phyloP scores from a whole-genome alignment of 2,329 filamentous ascomycete genomes.

The Beauveria pseudobassiana region DNA sequence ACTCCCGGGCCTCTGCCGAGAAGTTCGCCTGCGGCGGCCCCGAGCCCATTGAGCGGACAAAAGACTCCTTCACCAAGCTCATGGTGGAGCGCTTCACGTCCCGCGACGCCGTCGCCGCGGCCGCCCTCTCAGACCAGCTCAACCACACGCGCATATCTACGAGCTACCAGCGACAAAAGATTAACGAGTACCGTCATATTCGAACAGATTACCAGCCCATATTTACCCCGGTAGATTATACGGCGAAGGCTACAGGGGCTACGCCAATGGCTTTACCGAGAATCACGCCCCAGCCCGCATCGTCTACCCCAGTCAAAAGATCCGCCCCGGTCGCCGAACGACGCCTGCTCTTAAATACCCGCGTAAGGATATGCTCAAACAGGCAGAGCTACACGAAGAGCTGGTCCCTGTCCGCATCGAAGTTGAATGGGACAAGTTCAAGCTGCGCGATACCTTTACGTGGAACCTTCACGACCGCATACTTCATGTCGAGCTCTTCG shows the following conservation, averaged over 20 bases:
- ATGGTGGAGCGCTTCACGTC: conserved; percentile 47
- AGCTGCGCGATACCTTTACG: conserved; percentile 93
- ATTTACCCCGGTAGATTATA: conserved; percentile 52
- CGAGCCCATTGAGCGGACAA: conserved; percentile 41
- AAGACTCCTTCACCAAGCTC: conserved; percentile 46
- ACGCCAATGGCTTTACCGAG: conserved; percentile 80
- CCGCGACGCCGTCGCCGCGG: conserved; percentile 47
- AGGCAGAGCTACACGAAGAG: conserved; percentile 87
- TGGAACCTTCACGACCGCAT: conserved; percentile 96
- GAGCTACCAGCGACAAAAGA: conserved; percentile 57
- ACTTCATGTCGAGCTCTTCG: conserved; percentile 72
- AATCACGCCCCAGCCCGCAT: conserved; percentile 58
- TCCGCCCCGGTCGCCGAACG: conserved; percentile 67
- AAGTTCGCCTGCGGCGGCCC: conserved; percentile 15
- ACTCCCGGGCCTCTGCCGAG: conserved; percentile 11
- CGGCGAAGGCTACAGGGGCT: conserved; percentile 77
- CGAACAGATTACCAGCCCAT: conserved; percentile 46
- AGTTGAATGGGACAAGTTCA: conserved; percentile 92
- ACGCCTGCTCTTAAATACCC: conserved; percentile 66
- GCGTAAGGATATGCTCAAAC: conserved; percentile 72
- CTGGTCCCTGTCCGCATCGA: conserved; percentile 86
- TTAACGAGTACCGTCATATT: conserved; percentile 61
- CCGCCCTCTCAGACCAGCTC: conserved; percentile 43
- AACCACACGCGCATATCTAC: conserved; percentile 50
- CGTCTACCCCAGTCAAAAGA: conserved; percentile 72